Evolutionary conservation across 176 grass and related monocot species (phyloP).

Genomic region (Juncus effusus): DNA sequence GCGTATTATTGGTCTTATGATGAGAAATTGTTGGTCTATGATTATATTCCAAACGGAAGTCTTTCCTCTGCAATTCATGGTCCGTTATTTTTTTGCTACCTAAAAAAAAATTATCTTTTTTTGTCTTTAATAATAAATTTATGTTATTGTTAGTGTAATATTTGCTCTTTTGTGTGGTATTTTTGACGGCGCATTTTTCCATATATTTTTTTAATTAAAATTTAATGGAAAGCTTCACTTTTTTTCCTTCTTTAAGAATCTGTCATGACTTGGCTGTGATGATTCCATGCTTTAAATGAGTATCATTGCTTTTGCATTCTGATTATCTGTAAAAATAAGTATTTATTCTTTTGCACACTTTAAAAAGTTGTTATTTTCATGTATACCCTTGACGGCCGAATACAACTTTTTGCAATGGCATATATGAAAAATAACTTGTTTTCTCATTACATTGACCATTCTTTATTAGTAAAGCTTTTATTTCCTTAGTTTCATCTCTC

Average conservation of each 20-base stretch:
- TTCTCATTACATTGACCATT: no score
- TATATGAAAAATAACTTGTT: no score
- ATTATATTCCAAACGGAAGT: slow-evolving; percentile 87
- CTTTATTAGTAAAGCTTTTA: no score
- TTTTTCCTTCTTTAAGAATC: slow-evolving; percentile 7
- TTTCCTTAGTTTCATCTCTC: no score
- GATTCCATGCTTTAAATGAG: background rate
- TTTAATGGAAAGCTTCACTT: background rate
- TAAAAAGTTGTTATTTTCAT: no score
- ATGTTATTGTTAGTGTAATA: no score
- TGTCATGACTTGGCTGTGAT: slow-evolving; percentile 8
- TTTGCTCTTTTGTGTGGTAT: background rate
- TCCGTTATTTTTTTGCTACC: slow-evolving; percentile 20
- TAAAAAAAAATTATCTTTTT: no score
- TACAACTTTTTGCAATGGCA: no score
- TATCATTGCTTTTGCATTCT: no score
- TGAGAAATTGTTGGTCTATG: slow-evolving; percentile 92
- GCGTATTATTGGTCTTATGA: slow-evolving; percentile 97
- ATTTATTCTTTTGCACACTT: slow-evolving; percentile 2
- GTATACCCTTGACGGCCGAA: no score
- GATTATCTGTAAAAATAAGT: background rate
- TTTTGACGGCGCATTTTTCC: background rate
- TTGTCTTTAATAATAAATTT: no score
- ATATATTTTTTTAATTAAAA: no score
- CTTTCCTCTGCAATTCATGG: slow-evolving; percentile 85